Evolutionary conservation across 1,284 basidiomycete genomes (phyloP).

Genomic region (Cryptococcus sp.): DNA sequence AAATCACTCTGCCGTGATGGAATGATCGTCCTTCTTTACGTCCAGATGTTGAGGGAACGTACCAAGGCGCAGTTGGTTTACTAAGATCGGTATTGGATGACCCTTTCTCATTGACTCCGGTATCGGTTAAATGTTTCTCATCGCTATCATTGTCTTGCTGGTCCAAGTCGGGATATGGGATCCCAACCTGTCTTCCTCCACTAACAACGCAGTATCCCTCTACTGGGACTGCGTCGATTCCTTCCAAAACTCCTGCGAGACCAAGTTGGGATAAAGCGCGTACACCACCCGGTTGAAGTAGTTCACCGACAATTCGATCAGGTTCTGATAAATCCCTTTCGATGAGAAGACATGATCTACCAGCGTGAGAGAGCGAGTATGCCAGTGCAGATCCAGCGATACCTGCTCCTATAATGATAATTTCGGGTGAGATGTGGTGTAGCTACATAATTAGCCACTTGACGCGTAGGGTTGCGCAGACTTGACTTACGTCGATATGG

Average conservation of each 20-base stretch:
- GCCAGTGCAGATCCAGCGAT: constrained; percentile 73
- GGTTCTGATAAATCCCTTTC: constrained; percentile 88
- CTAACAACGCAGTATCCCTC: constrained; percentile 85
- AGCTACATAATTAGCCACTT: constrained; percentile 11
- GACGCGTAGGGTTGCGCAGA: not conserved
- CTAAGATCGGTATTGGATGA: not conserved
- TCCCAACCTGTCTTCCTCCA: constrained; percentile 52
- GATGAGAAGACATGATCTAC: constrained; percentile 64
- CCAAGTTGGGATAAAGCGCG: constrained; percentile 72
- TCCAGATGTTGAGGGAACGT: constrained; percentile 31
- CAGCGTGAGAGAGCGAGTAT: constrained; percentile 46
- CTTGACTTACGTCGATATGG: not conserved
- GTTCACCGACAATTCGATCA: constrained; percentile 95
- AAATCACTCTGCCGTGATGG: constrained; percentile 92
- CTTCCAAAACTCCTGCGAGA: constrained; percentile 61
- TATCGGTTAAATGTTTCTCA: not conserved
- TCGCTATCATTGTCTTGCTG: constrained; percentile 34
- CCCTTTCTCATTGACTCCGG: not conserved
- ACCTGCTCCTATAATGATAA: constrained; percentile 83
- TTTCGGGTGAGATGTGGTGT: constrained; percentile 36
- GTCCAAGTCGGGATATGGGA: constrained; percentile 75
- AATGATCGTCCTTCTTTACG: constrained; percentile 67
- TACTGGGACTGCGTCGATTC: constrained; percentile 80
- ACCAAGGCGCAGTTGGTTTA: constrained; percentile 15
- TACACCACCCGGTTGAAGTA: constrained; percentile 91